Percentiles rank a stretch among this genome's conserved stretches.
Conservation (phyloP, 2,329 filamentous ascomycete species). For the Tolypocladium amazonense region DNA sequence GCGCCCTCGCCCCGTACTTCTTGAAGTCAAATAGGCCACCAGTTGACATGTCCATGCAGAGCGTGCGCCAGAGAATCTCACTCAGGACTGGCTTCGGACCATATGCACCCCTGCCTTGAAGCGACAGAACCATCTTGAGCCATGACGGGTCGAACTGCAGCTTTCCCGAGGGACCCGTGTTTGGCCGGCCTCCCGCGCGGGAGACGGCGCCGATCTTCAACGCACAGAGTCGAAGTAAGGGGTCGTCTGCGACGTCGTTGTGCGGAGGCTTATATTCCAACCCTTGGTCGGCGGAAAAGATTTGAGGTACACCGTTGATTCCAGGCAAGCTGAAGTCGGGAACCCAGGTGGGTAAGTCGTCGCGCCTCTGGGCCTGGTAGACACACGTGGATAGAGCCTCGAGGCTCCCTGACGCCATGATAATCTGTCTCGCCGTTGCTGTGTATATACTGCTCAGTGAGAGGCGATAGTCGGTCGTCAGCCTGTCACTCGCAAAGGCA, state of each 20-base stretch:
- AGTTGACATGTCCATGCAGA: slow-evolving; percentile 15
- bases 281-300: slow-evolving; percentile 11
- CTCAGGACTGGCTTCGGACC: slow-evolving; percentile 4
- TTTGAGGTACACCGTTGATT: slow-evolving; percentile 8
- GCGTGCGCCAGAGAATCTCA: slow-evolving; percentile 12
- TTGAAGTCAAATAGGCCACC: slow-evolving; percentile 9
- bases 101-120: slow-evolving; percentile 3
- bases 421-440: slow-evolving; percentile 10
- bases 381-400: slow-evolving; percentile 8
- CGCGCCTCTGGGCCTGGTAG: slow-evolving; percentile 1
- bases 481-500: slow-evolving; percentile 6
- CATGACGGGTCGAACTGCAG: slow-evolving; percentile 12
- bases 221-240: slow-evolving; percentile 5
- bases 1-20: slow-evolving; percentile 6
- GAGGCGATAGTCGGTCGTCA: slow-evolving; percentile 10
- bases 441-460: slow-evolving; percentile 11
- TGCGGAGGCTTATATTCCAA: slow-evolving; percentile 4
- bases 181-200: slow-evolving; percentile 5
- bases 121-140: slow-evolving; percentile 10
- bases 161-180: slow-evolving; percentile 7
- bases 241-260: not conserved
- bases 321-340: slow-evolving; percentile 12
- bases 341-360: slow-evolving; percentile 11
- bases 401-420: slow-evolving; percentile 7
- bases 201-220: slow-evolving; percentile 7